Evolutionary conservation across 1,139 yeast genomes (phyloP).

Genomic region (Lodderomyces oxycetoniae): DNA sequence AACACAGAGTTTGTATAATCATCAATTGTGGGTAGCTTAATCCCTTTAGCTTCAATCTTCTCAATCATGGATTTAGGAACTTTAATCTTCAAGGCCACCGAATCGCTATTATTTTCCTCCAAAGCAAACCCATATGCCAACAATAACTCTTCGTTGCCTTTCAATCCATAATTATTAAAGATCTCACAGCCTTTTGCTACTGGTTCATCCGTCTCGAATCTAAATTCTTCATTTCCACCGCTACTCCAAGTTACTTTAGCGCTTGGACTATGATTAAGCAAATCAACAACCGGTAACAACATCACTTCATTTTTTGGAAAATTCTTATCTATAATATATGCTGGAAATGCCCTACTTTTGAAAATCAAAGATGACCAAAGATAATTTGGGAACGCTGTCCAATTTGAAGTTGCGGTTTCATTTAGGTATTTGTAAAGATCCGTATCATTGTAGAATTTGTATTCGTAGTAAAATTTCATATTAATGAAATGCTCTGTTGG

Average conservation of each 20-base stretch:
- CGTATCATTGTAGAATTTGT: conserved; percentile 39
- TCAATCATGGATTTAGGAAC: conserved; percentile 35
- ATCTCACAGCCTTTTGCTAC: conserved; percentile 42
- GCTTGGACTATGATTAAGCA: conserved; percentile 64
- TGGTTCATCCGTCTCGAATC: conserved; percentile 23
- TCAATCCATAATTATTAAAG: conserved; percentile 80
- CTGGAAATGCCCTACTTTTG: conserved; percentile 77
- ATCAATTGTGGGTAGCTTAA: conserved; percentile 42
- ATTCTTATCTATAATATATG: conserved; percentile 44
- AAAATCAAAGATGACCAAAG: conserved; percentile 72
- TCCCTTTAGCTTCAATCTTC: conserved; percentile 33
- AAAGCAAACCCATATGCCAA: conserved; percentile 68
- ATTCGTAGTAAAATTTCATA: conserved; percentile 46
- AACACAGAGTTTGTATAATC: conserved; percentile 46
- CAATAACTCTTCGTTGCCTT: conserved; percentile 73
- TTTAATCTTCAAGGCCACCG: conserved; percentile 54
- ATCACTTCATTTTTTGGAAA: conserved; percentile 49
- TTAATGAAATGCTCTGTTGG: conserved; percentile 37
- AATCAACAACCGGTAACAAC: conserved; percentile 72
- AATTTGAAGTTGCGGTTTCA: conserved; percentile 27
- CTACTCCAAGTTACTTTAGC: conserved; percentile 63
- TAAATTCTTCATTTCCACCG: conserved; percentile 18
- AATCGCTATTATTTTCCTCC: conserved; percentile 57
- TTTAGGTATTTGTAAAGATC: conserved; percentile 29
- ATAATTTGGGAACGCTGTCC: conserved; percentile 65